Evolutionary conservation across 495 filamentous ascomycete species (phyloP).

Genomic region (Daldinia caldariorum): DNA sequence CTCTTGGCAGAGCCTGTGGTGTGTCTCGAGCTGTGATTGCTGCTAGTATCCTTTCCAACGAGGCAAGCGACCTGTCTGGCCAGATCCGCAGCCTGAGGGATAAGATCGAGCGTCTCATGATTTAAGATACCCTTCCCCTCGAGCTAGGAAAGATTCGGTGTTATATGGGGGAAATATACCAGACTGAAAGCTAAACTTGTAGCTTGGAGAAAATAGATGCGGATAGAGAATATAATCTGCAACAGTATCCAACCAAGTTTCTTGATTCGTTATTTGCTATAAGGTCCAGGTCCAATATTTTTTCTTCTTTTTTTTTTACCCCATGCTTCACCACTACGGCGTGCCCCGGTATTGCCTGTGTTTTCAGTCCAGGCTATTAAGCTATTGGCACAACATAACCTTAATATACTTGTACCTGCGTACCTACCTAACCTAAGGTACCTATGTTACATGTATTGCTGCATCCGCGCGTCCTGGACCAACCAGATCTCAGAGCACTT

Average conservation of each 20-base stretch:
- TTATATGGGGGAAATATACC: slow-evolving; percentile 18
- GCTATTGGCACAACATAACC: slow-evolving; percentile 2
- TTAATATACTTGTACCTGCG: slow-evolving; percentile 5
- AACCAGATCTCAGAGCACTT: slow-evolving; percentile 8
- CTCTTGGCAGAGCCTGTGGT: slow-evolving; percentile 84
- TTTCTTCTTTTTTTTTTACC: neutral
- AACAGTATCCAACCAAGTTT: neutral
- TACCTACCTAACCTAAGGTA: too few relatives aligned
- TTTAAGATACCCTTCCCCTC: slow-evolving; percentile 66
- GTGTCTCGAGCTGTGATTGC: slow-evolving; percentile 88
- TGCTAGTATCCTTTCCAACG: slow-evolving; percentile 89
- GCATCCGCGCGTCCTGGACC: slow-evolving; percentile 8
- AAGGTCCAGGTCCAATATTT: neutral
- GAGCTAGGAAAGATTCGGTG: slow-evolving; percentile 25
- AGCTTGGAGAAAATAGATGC: slow-evolving; percentile 1
- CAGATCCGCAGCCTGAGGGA: slow-evolving; percentile 89
- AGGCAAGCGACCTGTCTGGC: slow-evolving; percentile 83
- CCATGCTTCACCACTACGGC: neutral
- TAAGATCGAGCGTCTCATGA: slow-evolving; percentile 96
- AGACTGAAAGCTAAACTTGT: slow-evolving; percentile 3
- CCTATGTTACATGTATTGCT: slow-evolving; percentile 13
- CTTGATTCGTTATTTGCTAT: neutral
- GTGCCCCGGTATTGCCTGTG: neutral
- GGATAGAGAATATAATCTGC: slow-evolving; percentile 21
- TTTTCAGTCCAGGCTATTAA: neutral